Evolutionary conservation across 2,329 filamentous ascomycete species (phyloP), one percentile per base, ranked within the genome.

Genomic region (Berkeleyomyces basicola): DNA sequence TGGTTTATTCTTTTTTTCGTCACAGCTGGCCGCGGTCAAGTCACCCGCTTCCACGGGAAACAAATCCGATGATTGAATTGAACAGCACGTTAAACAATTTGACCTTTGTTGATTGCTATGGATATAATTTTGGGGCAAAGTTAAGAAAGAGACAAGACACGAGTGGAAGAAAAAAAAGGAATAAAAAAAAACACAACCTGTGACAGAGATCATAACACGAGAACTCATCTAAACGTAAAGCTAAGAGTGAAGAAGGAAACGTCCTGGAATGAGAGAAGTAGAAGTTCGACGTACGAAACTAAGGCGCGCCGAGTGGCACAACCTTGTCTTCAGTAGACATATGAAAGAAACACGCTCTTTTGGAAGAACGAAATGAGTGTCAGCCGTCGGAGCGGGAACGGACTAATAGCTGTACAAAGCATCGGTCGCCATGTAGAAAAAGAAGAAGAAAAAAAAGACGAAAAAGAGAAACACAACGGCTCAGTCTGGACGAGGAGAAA

Each of bases 111-210:
- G 33, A 39, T 55, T 55, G 51, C 14, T 55, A 55, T 55, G 51
- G 33, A 55, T 49, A 49, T 49, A 49, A 23, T 49, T 23, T 49
- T 23, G 3, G 16, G 23, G 44, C 31, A 11, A 58, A 2, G 23
- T 23, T 40, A 47, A 61, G 11, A 63, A 59, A 14, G n/a, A 61
- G 55, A 43, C 55, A 9, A 49, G 33, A 46, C 9, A 9, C 47
- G 23, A 49, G 40, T 23, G n/a, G 44, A 46, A 61, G 40, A 37
- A 63, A 63, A 44, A 59, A 61, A 58, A 63, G 7, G 10, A 51
- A 11, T 5, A 49, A 57, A 58, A 58, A 46, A 11, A 39, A 58
- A 46, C 61, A 37, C 47, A 49, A 44, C 42, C n/a, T 59, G 14
- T 63, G 42, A 60, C 43, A 60, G n/a, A 55, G 5, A 55, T 39